Conservation (phyloP, 352 stramenopile species). For the Phytophthora chlamydospora region DNA sequence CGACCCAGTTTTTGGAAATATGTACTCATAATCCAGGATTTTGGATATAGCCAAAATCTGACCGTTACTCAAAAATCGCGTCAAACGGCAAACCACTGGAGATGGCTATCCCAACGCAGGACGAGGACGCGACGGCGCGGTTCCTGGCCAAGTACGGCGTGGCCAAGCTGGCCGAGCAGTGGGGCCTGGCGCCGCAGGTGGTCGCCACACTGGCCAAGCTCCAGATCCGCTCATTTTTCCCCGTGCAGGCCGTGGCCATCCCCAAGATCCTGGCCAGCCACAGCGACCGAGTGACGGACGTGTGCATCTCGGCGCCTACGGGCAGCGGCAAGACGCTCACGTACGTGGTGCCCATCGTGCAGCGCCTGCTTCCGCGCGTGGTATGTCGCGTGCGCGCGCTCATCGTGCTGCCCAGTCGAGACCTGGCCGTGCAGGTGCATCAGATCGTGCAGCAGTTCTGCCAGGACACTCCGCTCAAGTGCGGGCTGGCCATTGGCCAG, state of each 20-base stretch:
- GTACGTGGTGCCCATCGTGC: slow-evolving; percentile 96
- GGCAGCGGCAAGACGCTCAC: slow-evolving; percentile 98
- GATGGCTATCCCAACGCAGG: slow-evolving; percentile 13
- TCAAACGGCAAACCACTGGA: slow-evolving; percentile 23
- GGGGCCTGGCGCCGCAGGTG: slow-evolving; percentile 55
- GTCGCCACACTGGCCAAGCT: slow-evolving; percentile 43
- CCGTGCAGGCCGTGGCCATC: slow-evolving; percentile 95
- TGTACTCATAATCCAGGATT: too few species aligned
- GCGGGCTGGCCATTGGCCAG: slow-evolving; percentile 93
- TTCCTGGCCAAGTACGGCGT: slow-evolving; percentile 76
- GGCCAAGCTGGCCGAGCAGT: slow-evolving; percentile 60
- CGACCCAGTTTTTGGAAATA: not conserved
- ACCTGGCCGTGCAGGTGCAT: slow-evolving; percentile 94
- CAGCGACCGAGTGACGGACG: slow-evolving; percentile 87
- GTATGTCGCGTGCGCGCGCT: slow-evolving; percentile 93
- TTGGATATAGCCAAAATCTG: not conserved
- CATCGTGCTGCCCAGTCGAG: slow-evolving; percentile 96
- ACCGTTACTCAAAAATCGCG: too few species aligned
- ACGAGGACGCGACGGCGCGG: slow-evolving; percentile 38
- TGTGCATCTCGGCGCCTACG: slow-evolving; percentile 97
- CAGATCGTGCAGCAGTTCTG: slow-evolving; percentile 70
- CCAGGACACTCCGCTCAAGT: slow-evolving; percentile 79
- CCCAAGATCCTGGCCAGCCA: slow-evolving; percentile 89
- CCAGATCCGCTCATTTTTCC: slow-evolving; percentile 92
- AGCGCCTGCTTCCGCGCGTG: slow-evolving; percentile 82